Base-by-base conservation (phyloP, 441 rosid species). In the Jatropha podagrica region DNA sequence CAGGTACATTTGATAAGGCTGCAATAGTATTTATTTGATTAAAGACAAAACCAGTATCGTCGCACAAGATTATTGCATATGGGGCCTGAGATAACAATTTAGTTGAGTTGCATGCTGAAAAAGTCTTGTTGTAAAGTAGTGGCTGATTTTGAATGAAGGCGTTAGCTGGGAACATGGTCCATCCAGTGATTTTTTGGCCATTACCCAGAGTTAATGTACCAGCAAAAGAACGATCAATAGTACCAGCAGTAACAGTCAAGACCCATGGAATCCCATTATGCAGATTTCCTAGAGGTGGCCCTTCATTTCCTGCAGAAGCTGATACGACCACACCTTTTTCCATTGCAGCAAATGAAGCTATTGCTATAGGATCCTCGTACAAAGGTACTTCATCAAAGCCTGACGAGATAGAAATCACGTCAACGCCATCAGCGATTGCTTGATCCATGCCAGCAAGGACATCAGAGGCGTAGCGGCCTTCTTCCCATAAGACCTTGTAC, bases 241-340 rank as follows among this genome's bases (percentile, higher is more conserved):
- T 83, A 32, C 90, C 90, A 0, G 90, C 88, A 59, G 85, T 87
- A 27, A 88, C 90, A 0, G 92, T 86, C 49, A 85, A 32, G 41
- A 77, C 71, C 90, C 90, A 88, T 12, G 88, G 92, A 65, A 82
- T 81, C 32, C 90, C 92, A 66, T 86, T 88, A 67, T 83, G 85
- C 76, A 87, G 68, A 37, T 67, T 79, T 27, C 84, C 85, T 4
- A 74, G 70, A 15, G 0, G 3, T 15, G 83, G 82, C 23, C 88
- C 88, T 0, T 0, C 44, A 68, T 88, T 88, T 69, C 92, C 92
- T n/a, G 90, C 90, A 7, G 92, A 74, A 37, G 87, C 78, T 23
- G 86, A 83, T 73, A 88, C 90, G 1, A 83, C 0, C 71, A 86
- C 82, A 0, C 84, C 84, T 65, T 84, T 84, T 81, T 87, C 88